Evolutionary conservation across 441 rosid genomes (phyloP), one percentile per base, ranked within the genome.

Genomic region (Populus hybrid): DNA sequence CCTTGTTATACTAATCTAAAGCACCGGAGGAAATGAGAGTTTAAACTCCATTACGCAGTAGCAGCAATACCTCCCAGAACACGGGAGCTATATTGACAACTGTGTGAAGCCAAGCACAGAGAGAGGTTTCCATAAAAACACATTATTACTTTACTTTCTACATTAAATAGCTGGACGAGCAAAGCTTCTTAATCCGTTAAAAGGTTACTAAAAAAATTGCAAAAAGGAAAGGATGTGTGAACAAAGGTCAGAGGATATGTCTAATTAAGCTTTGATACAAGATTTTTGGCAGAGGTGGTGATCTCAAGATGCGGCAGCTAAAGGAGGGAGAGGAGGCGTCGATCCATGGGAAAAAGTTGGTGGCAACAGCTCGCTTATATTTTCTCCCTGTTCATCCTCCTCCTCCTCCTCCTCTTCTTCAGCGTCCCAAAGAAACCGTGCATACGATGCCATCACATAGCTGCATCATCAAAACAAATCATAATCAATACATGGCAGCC

Each of bases 361-460:
- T 1, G 74, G 63, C 46, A 88, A 38, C 69, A 80, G 70, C 64
- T 76, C 81, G 59, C 69, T 66, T 86, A 63, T 79, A 70, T 78
- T 84, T 75, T 83, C 87, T 57, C 65, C 82, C 53, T 46, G 74
- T 16, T 85, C 89, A 0, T 83, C 88, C 8, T 83, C 91, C 50
- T 90, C 93, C 38, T 88, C 91, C 10, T 32, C 34, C 5, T 32
- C 34, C 23, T 28, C 30, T 2, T 81, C 87, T 24, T 84, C 87
- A 30, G 92, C 83, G 73, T 92, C 97, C 98, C 98, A 94, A 9
- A 94, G 97, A 80, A 92, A 94, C 50, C 89, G 82, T 19, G 95
- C 97, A 82, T 92, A 91, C 1, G 97, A 92, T 73, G 98, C 98
- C 69, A 91, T 83, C 34, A 92, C 95, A 79, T 83, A 89, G 76